phyloP scores from a whole-genome alignment of 495 filamentous ascomycete species.

The Aspergillus indologenus region DNA sequence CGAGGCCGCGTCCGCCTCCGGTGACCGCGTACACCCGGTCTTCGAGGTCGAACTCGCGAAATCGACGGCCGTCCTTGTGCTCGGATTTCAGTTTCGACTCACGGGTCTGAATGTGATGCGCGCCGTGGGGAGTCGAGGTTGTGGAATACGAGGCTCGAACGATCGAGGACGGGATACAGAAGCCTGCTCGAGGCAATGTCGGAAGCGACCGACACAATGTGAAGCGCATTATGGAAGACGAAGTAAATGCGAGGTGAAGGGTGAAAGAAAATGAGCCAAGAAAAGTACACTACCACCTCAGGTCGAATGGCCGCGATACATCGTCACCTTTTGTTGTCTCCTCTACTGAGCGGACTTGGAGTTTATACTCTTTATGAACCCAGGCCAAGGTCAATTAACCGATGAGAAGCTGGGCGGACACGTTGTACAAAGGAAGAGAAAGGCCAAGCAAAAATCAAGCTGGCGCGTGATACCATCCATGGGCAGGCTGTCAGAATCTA shows the following conservation, averaged over 20 bases:
- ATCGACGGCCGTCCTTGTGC: slow-evolving; percentile 27
- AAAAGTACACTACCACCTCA: slow-evolving; percentile 6
- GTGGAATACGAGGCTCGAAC: slow-evolving; percentile 13
- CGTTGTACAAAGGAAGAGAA: slow-evolving; percentile 21
- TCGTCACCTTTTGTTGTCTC: slow-evolving; percentile 1
- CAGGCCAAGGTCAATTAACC: not conserved
- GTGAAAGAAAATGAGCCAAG: slow-evolving; percentile 1
- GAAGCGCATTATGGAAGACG: slow-evolving; percentile 18
- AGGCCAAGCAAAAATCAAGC: slow-evolving; percentile 19
- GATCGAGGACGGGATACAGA: slow-evolving; percentile 7
- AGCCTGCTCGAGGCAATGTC: slow-evolving; percentile 9
- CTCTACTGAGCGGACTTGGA: slow-evolving; percentile 2
- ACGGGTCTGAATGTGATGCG: slow-evolving; percentile 37
- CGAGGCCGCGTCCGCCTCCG: slow-evolving; percentile 60
- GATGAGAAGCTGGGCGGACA: slow-evolving; percentile 8
- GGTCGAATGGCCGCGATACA: not conserved
- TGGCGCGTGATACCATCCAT: slow-evolving; percentile 31
- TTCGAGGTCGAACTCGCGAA: slow-evolving; percentile 53
- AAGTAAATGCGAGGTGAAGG: not conserved
- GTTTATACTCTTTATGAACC: slow-evolving; percentile 17
- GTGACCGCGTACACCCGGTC: slow-evolving; percentile 61
- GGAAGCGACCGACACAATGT: slow-evolving; percentile 17
- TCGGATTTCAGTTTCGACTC: slow-evolving; percentile 23
- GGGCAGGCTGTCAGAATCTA: slow-evolving; percentile 18
- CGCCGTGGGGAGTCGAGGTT: slow-evolving; percentile 15